These are phyloP conservation scores for Phalaenopsis hybrid DNA, from an alignment of 116 monocot species.

Conservation along the genomic window DNA sequence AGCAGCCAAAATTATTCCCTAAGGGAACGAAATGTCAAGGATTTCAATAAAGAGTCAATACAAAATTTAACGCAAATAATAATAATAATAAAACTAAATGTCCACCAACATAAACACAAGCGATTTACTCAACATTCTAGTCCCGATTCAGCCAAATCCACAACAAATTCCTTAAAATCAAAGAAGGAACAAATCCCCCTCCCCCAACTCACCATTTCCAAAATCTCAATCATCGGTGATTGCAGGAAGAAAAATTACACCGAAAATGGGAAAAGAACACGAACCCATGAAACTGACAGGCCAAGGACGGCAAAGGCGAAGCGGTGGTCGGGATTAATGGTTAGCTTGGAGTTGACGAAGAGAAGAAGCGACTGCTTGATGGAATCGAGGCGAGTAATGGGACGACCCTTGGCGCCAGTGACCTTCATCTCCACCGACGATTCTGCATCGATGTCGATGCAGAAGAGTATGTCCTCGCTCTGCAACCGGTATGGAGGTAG, in stretches of 20 bases:
- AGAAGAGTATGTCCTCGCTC: conserved; percentile 85
- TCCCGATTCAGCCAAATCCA: neutral
- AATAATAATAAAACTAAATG: too few species aligned
- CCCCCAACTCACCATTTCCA: neutral
- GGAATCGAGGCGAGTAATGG: conserved; percentile 58
- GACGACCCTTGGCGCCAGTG: conserved; percentile 26
- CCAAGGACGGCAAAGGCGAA: conserved; percentile 68
- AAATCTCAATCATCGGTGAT: neutral
- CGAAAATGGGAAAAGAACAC: neutral
- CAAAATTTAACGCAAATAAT: too few species aligned
- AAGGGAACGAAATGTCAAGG: too few species aligned
- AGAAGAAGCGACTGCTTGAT: conserved; percentile 70
- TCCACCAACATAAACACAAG: too few species aligned
- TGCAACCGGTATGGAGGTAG: conserved; percentile 43
- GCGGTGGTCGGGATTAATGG: conserved; percentile 72
- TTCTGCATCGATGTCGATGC: conserved; percentile 77
- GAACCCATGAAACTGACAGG: conserved; percentile 54
- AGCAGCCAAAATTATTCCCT: too few species aligned
- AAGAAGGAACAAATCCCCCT: neutral
- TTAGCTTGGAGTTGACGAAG: conserved; percentile 75
- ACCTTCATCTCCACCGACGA: conserved; percentile 64
- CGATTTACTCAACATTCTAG: neutral
- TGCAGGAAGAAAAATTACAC: neutral
- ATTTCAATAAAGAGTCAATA: too few species aligned
- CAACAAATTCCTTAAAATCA: neutral